Evolutionary conservation across 192 early-diverging fungal genomes (phyloP).

Genomic region (Rhizophagus clarus): DNA sequence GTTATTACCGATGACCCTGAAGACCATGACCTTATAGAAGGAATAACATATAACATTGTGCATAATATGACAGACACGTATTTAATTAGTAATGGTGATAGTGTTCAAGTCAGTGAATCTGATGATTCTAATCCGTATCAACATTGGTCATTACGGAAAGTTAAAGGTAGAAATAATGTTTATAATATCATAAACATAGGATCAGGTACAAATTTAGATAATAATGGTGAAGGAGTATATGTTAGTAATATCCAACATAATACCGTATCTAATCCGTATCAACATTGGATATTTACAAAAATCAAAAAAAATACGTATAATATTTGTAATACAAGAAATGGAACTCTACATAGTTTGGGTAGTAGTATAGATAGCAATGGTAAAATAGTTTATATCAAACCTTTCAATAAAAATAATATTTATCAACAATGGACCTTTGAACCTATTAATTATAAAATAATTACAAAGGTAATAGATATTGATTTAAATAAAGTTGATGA

Average conservation of each 20-base stretch:
- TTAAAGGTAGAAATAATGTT: neutral
- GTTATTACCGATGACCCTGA: neutral
- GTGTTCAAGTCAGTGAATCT: neutral
- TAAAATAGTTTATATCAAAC: neutral
- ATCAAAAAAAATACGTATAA: neutral
- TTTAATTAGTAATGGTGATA: neutral
- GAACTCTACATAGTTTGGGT: neutral
- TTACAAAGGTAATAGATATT: neutral
- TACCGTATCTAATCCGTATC: neutral
- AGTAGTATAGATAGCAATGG: neutral
- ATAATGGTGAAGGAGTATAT: neutral
- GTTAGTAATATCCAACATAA: neutral
- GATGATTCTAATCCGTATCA: neutral
- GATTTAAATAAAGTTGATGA: no score
- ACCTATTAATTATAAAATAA: neutral
- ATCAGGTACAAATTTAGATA: neutral
- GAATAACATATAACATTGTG: neutral
- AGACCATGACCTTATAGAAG: neutral
- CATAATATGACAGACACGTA: neutral
- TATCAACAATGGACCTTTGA: neutral
- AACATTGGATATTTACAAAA: neutral
- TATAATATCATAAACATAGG: neutral
- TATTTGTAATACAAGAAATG: neutral
- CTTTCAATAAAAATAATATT: neutral
- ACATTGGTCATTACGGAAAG: neutral